These are phyloP conservation scores for Ceratobasidium sp. DNA, from an alignment of 1,284 basidiomycete genomes.

Conservation along the genomic window DNA sequence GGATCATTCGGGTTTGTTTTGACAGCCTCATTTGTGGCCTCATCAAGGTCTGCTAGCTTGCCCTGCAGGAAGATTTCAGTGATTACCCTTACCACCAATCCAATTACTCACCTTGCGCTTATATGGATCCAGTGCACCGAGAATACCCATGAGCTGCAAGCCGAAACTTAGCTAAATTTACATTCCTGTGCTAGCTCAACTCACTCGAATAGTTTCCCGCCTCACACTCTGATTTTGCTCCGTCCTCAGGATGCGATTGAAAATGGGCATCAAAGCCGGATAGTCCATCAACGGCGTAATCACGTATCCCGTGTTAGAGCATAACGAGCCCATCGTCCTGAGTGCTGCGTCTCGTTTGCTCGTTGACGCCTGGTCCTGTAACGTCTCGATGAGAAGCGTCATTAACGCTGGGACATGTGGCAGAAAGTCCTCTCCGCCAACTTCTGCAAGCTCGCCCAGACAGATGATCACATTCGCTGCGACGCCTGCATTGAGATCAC, in stretches of 20 bases:
- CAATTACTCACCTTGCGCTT: constrained; percentile 78
- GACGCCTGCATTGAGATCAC: constrained; percentile 86
- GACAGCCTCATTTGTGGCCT: constrained; percentile 75
- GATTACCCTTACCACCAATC: not conserved
- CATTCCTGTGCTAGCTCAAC: not conserved
- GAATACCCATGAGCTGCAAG: constrained; percentile 78
- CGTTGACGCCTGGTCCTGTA: constrained; percentile 85
- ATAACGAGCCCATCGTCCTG: constrained; percentile 93
- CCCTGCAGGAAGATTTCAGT: constrained; percentile 58
- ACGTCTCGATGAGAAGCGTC: constrained; percentile 87
- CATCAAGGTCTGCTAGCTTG: constrained; percentile 72
- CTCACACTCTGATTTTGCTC: constrained; percentile 83
- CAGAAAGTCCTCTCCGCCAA: constrained; percentile 92
- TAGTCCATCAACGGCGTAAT: constrained; percentile 92
- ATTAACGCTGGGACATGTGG: constrained; percentile 88
- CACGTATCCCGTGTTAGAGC: constrained; percentile 95
- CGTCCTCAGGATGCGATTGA: constrained; percentile 88
- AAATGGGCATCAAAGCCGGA: constrained; percentile 87
- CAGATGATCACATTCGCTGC: constrained; percentile 95
- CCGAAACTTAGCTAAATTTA: not conserved
- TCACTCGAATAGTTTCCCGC: constrained; percentile 85
- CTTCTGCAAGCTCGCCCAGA: constrained; percentile 92
- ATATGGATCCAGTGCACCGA: constrained; percentile 98
- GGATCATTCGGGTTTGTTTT: constrained; percentile 63
- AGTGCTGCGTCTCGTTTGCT: constrained; percentile 93